Evolutionary conservation across 1,284 basidiomycete genomes (phyloP), one percentile per base, ranked within the genome.

Genomic region (Wolfiporia cocos): DNA sequence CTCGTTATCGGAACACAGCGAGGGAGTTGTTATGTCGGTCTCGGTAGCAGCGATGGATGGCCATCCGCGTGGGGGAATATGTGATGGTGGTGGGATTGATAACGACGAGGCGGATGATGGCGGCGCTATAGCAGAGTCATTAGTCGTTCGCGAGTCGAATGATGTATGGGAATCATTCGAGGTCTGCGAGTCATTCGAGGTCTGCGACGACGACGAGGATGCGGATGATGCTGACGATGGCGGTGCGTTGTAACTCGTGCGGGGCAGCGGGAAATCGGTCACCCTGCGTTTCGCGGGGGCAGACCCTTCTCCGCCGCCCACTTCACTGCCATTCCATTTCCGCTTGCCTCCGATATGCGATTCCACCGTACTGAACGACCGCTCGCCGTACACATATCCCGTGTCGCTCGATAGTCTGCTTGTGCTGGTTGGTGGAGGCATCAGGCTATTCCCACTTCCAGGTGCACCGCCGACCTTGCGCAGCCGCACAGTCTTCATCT

Each of bases 401-500:
- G 15, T 26, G 19, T 6, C 18, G 14, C 15, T 15, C 6, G 20
- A 15, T 17, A 30, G 22, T n/a, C n/a, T n/a, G 29, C 41, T 37
- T n/a, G 49, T 43, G 37, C 51, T 46, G 6, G 36, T 43, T 41
- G 36, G 47, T 38, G 37, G 53, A 28, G 39, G 50, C 47, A 48
- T 40, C 22, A 33, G 18, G 37, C 49, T 49, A 33, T 34, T 32
- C 36, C 39, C 26, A n/a, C n/a, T n/a, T 38, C 12, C 11, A 39
- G 47, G 20, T 39, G 43, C 30, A 41, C 41, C 48, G 17, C 49
- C 56, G 0, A 79, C 73, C 56, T 74, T 83, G 48, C 74, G 69
- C 41, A 89, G 54, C 31, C 80, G 68, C 20, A 78, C 81, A 1
- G 73, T 81, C 66, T 86, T 88, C 71, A 89, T 77, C 58, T 89